A percentile compares a stretch with the other conserved stretches of the same genome.
phyloP scores from a whole-genome alignment of 257 asterid genomes.

The Penstemon newberryi region DNA sequence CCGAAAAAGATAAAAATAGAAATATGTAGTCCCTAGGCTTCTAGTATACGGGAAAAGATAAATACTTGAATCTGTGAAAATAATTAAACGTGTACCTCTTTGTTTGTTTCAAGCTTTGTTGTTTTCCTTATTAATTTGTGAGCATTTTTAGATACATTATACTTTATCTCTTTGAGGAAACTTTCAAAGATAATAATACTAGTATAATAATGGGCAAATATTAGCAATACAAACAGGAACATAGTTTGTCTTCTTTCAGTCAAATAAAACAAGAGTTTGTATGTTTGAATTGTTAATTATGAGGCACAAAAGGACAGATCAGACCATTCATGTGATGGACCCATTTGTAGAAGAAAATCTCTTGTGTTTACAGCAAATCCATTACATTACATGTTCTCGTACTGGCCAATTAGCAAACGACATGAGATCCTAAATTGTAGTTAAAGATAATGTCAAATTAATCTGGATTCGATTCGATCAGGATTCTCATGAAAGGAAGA shows the following conservation, averaged over 20 bases:
- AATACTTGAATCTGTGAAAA: too few species aligned
- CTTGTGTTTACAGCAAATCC: constrained; percentile 17
- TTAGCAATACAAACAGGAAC: constrained; percentile 37
- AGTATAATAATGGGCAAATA: constrained; percentile 24
- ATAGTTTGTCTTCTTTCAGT: constrained; percentile 33
- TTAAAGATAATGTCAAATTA: constrained; percentile 30
- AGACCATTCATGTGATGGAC: constrained; percentile 47
- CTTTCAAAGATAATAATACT: background rate
- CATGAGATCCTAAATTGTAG: constrained; percentile 31
- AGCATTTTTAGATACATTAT: background rate
- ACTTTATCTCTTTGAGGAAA: constrained; percentile 15
- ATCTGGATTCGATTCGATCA: constrained; percentile 30
- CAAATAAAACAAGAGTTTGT: constrained; percentile 35
- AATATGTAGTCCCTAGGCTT: too few species aligned
- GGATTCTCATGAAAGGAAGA: background rate
- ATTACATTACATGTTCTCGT: constrained; percentile 41
- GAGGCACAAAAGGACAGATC: constrained; percentile 29
- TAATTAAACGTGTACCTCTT: constrained; percentile 6
- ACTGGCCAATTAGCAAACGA: constrained; percentile 29
- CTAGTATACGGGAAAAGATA: too few species aligned
- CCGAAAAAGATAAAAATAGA: too few species aligned
- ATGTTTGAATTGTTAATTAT: constrained; percentile 20
- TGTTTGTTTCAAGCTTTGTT: constrained; percentile 8
- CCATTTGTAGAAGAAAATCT: constrained; percentile 30
- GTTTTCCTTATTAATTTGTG: background rate